These are phyloP conservation scores for Musa schizocarpa DNA, from an alignment of 176 grass and related monocot genomes.

Conservation along the genomic window DNA sequence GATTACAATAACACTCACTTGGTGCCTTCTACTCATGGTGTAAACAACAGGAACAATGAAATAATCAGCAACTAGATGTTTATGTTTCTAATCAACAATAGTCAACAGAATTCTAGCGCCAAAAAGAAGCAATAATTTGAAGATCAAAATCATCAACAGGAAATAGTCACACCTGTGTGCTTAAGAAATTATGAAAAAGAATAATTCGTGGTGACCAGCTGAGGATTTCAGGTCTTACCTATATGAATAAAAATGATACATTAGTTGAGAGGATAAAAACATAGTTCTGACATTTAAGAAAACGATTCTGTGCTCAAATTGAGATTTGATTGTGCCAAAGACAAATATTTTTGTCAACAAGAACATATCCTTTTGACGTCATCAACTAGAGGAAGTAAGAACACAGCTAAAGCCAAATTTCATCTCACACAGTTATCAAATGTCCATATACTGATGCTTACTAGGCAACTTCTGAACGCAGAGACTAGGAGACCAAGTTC, in stretches of 20 bases:
- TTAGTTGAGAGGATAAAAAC: too few species aligned
- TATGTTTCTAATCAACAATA: neutral
- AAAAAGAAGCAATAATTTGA: neutral
- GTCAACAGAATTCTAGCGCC: neutral
- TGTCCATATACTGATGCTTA: too few species aligned
- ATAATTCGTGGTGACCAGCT: slow-evolving; percentile 58
- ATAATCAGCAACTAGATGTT: neutral
- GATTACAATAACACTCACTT: neutral
- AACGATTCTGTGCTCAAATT: too few species aligned
- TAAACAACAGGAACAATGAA: neutral
- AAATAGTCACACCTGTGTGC: slow-evolving; percentile 34
- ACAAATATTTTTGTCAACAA: too few species aligned
- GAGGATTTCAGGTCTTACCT: slow-evolving; percentile 65
- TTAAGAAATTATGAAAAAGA: slow-evolving; percentile 68
- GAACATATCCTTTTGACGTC: too few species aligned
- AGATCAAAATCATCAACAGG: neutral
- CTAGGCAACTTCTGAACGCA: too few species aligned
- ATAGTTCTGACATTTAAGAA: too few species aligned
- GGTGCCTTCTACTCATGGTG: neutral
- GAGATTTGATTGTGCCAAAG: too few species aligned
- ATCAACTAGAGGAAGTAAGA: too few species aligned
- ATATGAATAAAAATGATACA: slow-evolving; percentile 11
- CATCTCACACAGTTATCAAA: too few species aligned
- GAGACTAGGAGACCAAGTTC: too few species aligned
- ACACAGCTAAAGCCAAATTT: too few species aligned